Conservation (phyloP, 2,329 filamentous ascomycete species). For the Pseudocercospora musae region DNA sequence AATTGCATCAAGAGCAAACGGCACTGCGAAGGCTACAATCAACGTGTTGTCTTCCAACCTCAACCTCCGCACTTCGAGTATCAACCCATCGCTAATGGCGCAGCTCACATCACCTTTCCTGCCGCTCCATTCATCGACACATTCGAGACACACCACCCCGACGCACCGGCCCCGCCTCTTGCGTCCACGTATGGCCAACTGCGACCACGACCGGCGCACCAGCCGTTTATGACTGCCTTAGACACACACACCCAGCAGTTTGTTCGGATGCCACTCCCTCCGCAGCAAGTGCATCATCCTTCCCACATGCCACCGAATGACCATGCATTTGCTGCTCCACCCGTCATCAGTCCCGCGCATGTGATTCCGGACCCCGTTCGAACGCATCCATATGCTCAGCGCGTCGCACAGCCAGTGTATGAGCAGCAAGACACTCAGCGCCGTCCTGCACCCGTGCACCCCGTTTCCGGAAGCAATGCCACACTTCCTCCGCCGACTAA, state of each 20-base stretch:
- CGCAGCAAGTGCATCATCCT: constrained; percentile 6
- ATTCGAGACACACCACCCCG: not conserved
- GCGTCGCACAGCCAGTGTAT: not conserved
- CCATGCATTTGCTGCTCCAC: not conserved
- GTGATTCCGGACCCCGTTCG: constrained; percentile 7
- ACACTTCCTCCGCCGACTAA: not conserved
- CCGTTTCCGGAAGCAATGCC: not conserved
- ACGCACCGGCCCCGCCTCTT: not conserved
- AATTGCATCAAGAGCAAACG: constrained; percentile 87
- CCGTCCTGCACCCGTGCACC: not conserved
- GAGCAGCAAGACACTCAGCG: not conserved
- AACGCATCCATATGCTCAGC: constrained; percentile 1
- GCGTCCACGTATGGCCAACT: constrained; percentile 12
- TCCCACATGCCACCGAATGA: constrained; percentile 3
- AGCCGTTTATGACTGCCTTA: constrained; percentile 13
- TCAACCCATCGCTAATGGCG: constrained; percentile 45
- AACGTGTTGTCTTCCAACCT: constrained; percentile 76
- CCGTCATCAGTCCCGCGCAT: constrained; percentile 10
- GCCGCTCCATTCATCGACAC: constrained; percentile 20
- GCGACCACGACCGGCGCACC: constrained; percentile 12
- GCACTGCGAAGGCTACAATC: constrained; percentile 78
- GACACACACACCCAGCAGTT: constrained; percentile 15
- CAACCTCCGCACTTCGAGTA: constrained; percentile 66
- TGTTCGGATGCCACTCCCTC: constrained; percentile 10
- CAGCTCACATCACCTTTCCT: constrained; percentile 38